phyloP scores from a whole-genome alignment of 208 protist species.

The Leishmania guyanensis region DNA sequence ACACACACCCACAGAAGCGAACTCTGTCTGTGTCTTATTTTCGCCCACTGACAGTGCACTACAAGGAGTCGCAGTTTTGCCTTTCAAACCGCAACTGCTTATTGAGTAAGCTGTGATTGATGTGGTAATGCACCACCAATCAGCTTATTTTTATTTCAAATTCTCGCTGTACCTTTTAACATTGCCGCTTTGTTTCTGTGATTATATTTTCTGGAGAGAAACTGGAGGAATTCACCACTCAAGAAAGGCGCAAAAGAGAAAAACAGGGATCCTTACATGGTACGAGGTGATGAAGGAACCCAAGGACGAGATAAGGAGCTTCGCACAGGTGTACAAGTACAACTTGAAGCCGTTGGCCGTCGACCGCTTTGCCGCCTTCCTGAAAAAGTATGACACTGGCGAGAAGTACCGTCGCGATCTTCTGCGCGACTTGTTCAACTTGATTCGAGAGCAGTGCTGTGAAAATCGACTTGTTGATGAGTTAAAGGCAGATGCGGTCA shows the following conservation, averaged over 20 bases:
- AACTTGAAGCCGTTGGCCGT: constrained; percentile 78
- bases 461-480: constrained; percentile 56
- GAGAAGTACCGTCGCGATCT: constrained; percentile 45
- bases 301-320: constrained; percentile 57
- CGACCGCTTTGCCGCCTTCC: constrained; percentile 59
- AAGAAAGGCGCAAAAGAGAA: background rate
- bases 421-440: constrained; percentile 69
- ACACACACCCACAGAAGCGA: background rate
- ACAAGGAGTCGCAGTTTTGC: background rate
- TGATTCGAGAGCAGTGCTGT: constrained; percentile 62
- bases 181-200: background rate
- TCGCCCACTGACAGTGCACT: background rate
- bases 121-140: background rate
- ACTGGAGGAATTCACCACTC: background rate
- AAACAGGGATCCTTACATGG: background rate
- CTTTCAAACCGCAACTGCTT: background rate
- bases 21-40: background rate
- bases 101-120: background rate
- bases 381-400: constrained; percentile 42
- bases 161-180: background rate
- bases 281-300: constrained; percentile 49
- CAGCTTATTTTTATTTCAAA: background rate
- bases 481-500: constrained; percentile 53
- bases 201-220: background rate
- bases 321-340: constrained; percentile 78